Base-by-base conservation (phyloP, 345 rosid genomes). In the Hypericum androsaemum region DNA sequence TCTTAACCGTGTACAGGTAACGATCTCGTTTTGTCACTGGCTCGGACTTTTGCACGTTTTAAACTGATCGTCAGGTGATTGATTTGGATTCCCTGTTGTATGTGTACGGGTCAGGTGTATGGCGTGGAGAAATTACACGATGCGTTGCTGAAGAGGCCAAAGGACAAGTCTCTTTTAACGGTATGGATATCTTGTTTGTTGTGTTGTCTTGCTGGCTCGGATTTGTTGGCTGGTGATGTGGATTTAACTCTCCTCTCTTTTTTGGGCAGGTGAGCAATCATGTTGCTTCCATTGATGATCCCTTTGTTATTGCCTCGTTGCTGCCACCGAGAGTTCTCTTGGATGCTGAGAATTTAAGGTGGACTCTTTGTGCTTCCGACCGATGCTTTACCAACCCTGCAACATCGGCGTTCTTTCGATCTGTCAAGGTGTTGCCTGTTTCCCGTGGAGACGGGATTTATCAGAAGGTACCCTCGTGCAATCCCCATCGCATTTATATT, bases 361-460 rank as follows among this genome's bases (percentile, higher is more conserved):
- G 97, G 98, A 81, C 98, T 8, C 85, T 92, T 47, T 92, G 98
- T 74, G 98, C 98, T 10, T 63, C 94, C 5, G 98, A 92, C 66
- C 74, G 95, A 8, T 92, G 98, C 62, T 92, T 92, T 64, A 79
- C 64, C 22, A 92, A 88, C 81, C 89, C 94, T 11, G 86, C 76
- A 11, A 77, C 88, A 47, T 81, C 98, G 52, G 88, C 95, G 37
- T 92, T 92, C 74, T 92, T 85, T 62, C 74, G 62, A n/a, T 76
- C 82, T 22, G 98, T 83, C 51, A 92, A 85, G 66, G 98, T 88
- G 44, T 69, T 92, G 64, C 98, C 98, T 2, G 80, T 92, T 71
- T 61, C 88, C 55, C 95, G 97, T 5, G 95, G 98, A 49, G 95
- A 88, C 52, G 97, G 98, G 39, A 78, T 92, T 62, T 88, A 92